Evolutionary conservation across 2,329 filamentous ascomycete genomes (phyloP), one percentile per base, ranked within the genome.

Genomic region (Penicillium paneum): DNA sequence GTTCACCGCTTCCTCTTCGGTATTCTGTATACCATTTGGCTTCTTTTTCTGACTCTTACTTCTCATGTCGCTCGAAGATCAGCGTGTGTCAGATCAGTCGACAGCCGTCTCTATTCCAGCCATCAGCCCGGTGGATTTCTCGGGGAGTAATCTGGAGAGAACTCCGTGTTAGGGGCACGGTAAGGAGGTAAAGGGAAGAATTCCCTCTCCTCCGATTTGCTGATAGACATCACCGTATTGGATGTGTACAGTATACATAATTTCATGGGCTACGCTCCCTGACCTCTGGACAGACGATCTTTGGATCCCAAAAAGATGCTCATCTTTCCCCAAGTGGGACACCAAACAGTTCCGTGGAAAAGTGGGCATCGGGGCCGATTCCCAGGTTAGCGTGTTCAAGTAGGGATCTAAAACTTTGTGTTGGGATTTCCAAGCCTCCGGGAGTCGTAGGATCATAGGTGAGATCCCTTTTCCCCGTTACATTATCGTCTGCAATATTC

Each of bases 141-240:
- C 39, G 48, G 48, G 31, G 47, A 11, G 48, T 50, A 50, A 50
- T 50, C 31, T 44, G 39, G 48, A 50, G 48, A 50, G 29, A 44
- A 21, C 48, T 45, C 48, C 48, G 48, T 45, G 31, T 50, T 44
- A 50, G 48, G 39, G 48, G 48, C 3, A 35, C 47, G 29, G 47
- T 6, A 50, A 50, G 47, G 47, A 46, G 41, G 26, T 29, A n/a
- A 47, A 55, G 21, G 49, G 34, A 40, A 29, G 35, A 17, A 53
- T 51, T 58, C 55, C 55, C 40, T 17, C 26, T 3, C 21, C 46
- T 58, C 57, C 57, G 55, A 60, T 60, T 60, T 53, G 55, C 26
- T 47, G 19, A 34, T 48, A 28, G 11, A 29, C 29, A 19, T 42
- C 36, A 48, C 39, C 35, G 44, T 36, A 50, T 50, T 36, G 17